Percentiles rank a stretch among this genome's conserved stretches.
These are phyloP conservation scores for Cymbopogon flexuosus DNA, from an alignment of 202 grass and related monocot genomes.

Conservation along the genomic window DNA sequence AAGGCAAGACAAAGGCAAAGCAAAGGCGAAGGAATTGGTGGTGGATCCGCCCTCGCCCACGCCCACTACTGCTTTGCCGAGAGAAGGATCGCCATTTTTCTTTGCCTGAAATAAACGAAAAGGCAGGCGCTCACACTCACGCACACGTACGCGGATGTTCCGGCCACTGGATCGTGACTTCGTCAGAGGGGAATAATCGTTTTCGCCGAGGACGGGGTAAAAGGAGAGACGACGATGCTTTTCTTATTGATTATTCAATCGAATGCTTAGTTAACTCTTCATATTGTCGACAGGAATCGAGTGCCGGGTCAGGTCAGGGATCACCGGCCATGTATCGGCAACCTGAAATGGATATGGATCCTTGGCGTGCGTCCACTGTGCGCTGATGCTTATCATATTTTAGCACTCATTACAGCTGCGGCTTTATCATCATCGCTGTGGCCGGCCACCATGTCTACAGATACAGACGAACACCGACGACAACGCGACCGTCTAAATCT, in stretches of 20 bases:
- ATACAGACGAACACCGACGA: neutral
- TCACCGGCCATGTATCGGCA: neutral
- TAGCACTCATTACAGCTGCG: no score
- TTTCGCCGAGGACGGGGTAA: no score
- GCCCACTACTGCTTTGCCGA: neutral
- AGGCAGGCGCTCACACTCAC: neutral
- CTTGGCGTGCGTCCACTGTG: neutral
- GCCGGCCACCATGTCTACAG: neutral
- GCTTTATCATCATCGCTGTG: neutral
- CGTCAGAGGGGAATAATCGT: no score
- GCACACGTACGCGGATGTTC: neutral
- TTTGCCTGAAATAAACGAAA: neutral
- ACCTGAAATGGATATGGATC: neutral
- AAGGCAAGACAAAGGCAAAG: neutral
- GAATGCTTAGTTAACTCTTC: no score
- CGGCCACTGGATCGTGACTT: no score
- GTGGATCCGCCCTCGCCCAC: neutral
- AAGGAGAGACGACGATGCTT: no score
- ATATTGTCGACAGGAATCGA: constrained; percentile 18
- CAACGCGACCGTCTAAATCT: neutral
- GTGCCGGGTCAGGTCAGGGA: neutral
- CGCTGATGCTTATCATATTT: neutral
- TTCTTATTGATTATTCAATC: no score
- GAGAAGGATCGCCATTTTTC: neutral
- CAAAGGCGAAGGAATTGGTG: neutral